Conservation (phyloP, 345 rosid species). For the Brassica cretica region DNA sequence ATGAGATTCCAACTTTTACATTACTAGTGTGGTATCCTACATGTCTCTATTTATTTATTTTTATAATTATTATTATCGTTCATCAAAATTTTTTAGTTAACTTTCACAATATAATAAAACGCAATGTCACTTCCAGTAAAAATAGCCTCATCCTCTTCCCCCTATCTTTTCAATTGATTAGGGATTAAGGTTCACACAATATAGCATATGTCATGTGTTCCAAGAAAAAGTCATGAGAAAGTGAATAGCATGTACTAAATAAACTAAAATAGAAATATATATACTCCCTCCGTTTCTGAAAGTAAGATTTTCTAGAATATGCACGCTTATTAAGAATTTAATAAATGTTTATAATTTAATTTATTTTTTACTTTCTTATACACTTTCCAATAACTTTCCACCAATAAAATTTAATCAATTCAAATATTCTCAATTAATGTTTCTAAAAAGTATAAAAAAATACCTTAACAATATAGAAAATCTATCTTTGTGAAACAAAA, state of each 20-base stretch:
- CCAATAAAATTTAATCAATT: too few relatives aligned
- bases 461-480: too few relatives aligned
- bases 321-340: too few relatives aligned
- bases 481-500: too few relatives aligned
- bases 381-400: too few relatives aligned
- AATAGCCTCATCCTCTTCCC: slow-evolving; percentile 10
- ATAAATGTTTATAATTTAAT: too few relatives aligned
- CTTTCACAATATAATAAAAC: slow-evolving; percentile 6
- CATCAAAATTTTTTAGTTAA: background rate
- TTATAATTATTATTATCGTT: background rate
- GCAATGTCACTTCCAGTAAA: background rate
- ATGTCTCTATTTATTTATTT: slow-evolving; percentile 17
- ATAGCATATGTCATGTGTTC: slow-evolving; percentile 12
- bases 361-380: too few relatives aligned
- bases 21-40: slow-evolving; percentile 41
- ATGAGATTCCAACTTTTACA: slow-evolving; percentile 44
- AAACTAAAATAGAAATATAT: slow-evolving; percentile 5
- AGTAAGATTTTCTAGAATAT: too few relatives aligned
- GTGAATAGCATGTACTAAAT: slow-evolving; percentile 22
- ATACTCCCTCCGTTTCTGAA: too few relatives aligned
- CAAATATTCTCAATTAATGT: too few relatives aligned
- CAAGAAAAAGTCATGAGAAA: background rate
- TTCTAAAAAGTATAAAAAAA: too few relatives aligned
- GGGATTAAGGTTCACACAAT: slow-evolving; percentile 36
- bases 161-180: slow-evolving; percentile 24